Evolutionary conservation across 2,329 filamentous ascomycete species (phyloP).

Genomic region (Aureobasidium sp.): DNA sequence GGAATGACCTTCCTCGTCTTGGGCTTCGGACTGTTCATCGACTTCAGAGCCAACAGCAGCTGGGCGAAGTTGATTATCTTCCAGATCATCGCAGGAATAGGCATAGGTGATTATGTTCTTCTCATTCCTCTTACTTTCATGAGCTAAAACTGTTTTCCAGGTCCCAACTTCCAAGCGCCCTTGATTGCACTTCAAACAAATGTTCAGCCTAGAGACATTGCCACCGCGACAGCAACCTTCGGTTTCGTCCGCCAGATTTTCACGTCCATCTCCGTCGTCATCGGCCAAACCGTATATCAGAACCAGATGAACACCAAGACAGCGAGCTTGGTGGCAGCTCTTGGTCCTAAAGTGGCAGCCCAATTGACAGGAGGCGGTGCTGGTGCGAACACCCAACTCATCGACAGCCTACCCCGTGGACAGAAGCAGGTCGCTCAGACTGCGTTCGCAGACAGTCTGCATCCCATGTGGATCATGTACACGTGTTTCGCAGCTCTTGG

Average conservation of each 20-base stretch:
- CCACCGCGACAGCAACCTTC: constrained; percentile 58
- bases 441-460: constrained; percentile 39
- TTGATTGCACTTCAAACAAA: constrained; percentile 59
- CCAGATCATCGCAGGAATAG: constrained; percentile 57
- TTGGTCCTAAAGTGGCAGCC: constrained; percentile 46
- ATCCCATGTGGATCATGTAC: constrained; percentile 46
- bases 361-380: constrained; percentile 54
- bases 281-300: constrained; percentile 69
- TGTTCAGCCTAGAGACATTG: constrained; percentile 54
- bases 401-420: constrained; percentile 45
- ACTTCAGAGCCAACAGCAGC: constrained; percentile 29
- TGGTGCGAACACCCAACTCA: constrained; percentile 53
- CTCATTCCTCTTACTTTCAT: neutral
- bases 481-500: constrained; percentile 35
- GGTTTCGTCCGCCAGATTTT: constrained; percentile 60
- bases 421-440: constrained; percentile 37
- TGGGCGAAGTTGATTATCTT: constrained; percentile 41
- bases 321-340: constrained; percentile 39
- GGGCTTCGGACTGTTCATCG: constrained; percentile 34
- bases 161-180: constrained; percentile 60
- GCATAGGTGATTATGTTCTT: constrained; percentile 36
- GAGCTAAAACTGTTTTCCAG: neutral
- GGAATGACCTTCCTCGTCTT: constrained; percentile 33
- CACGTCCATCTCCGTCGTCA: constrained; percentile 59
- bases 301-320: constrained; percentile 59